Base-by-base conservation (phyloP, 441 rosid species). In the Croton laevigatus region DNA sequence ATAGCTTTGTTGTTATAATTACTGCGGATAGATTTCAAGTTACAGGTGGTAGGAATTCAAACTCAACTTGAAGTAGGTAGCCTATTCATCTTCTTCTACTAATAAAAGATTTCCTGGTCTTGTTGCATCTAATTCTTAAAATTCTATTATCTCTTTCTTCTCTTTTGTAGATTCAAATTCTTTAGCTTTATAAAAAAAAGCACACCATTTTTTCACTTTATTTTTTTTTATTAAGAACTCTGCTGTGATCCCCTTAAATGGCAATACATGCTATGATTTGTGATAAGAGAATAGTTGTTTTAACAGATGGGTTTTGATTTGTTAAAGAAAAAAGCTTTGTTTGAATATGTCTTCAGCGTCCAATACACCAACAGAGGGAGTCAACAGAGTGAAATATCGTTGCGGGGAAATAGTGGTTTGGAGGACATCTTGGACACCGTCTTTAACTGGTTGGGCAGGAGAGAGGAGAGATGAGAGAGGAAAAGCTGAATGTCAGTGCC, bases 241-340 rank as follows among this genome's bases (percentile, higher is more conserved):
- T 6, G 22, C 22, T 1, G 3, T 14, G 17, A 38, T 2, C 27
- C 23, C 23, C 20, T 61, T 37, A 14, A 16, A 20, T 53, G 20
- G 52, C 44, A 23, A 58, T 38, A 44, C 46, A 49, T 46, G 54
- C 20, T 61, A 8, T 65, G 64, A 65, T 61, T 64, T 52, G 27
- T 68, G 65, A 62, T 19, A 9, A 14, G 62, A 58, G 59, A 40
- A 59, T 75, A 63, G 53, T 78, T 68, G 65, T 52, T 77, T 19
- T 73, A 59, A 75, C 90, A 94, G 98, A 91, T 94, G 97, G 97
- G 87, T n/a, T n/a, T n/a, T n/a, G n/a, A n/a, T n/a, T n/a, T n/a
- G n/a, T n/a, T n/a, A n/a, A n/a, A n/a, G n/a, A n/a, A n/a, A n/a
- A n/a, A n/a, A n/a, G n/a, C n/a, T n/a, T n/a, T n/a, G n/a, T n/a